Conservation (phyloP, 257 asterid species). For the Nicotiana obtusifolia region DNA sequence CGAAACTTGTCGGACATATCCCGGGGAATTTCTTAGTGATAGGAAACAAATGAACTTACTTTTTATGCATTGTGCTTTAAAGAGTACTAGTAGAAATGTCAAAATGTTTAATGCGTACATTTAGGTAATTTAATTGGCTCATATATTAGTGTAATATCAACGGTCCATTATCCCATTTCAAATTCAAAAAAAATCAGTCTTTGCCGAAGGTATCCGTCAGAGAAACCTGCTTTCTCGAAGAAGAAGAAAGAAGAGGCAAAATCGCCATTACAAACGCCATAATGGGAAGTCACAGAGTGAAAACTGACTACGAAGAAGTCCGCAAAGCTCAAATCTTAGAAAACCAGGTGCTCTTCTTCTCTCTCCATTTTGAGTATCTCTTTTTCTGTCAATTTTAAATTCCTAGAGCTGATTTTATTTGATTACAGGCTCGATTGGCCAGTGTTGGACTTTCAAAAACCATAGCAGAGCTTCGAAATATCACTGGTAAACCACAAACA, state of each 20-base stretch:
- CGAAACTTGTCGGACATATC: no score
- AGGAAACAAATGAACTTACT: no score
- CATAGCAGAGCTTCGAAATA: background rate
- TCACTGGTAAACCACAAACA: background rate
- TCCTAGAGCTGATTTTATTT: background rate
- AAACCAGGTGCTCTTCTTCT: background rate
- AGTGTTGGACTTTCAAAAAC: background rate
- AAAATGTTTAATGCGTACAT: no score
- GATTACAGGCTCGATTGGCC: background rate
- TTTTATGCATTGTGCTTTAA: no score
- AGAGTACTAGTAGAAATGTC: no score
- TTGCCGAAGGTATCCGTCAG: no score
- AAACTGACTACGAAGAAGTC: constrained; percentile 48
- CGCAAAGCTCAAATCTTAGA: constrained; percentile 10
- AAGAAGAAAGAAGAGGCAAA: background rate
- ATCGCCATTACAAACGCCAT: background rate
- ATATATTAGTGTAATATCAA: no score
- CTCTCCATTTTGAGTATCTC: background rate
- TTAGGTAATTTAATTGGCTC: no score
- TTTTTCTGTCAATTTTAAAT: background rate
- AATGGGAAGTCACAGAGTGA: constrained; percentile 48
- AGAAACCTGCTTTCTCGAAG: no score
- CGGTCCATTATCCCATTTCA: background rate
- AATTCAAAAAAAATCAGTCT: background rate
- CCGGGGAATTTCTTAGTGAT: no score